A percentile compares a stretch with the other conserved stretches of the same genome.
phyloP scores from a whole-genome alignment of 2,329 filamentous ascomycete species.

The Aureobasidium sp. region DNA sequence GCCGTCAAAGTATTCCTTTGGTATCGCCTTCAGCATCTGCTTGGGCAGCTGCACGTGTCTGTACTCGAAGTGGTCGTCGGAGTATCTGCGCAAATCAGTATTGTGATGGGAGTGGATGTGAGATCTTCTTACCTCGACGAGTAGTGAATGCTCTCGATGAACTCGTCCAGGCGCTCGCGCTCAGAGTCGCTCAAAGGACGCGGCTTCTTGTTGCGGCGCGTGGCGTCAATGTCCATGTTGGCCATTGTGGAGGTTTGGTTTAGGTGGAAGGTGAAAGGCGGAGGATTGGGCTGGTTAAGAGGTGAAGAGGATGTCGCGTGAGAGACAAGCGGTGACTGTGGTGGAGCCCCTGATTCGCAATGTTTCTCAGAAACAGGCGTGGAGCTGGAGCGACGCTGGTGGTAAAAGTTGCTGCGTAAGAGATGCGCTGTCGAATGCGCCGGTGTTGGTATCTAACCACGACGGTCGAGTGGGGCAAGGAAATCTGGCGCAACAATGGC shows the following conservation, averaged over 20 bases:
- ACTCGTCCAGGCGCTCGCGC: slow-evolving; percentile 79
- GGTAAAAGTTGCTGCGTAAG: neutral
- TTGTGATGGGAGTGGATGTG: neutral
- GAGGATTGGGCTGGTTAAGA: neutral
- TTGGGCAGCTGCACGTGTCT: slow-evolving; percentile 96
- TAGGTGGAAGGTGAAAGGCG: neutral
- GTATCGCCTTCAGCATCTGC: slow-evolving; percentile 95
- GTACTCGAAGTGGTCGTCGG: slow-evolving; percentile 89
- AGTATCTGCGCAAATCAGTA: slow-evolving; percentile 58
- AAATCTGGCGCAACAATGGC: slow-evolving; percentile 2
- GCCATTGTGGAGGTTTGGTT: slow-evolving; percentile 16
- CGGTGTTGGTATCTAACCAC: neutral
- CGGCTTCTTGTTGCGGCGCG: slow-evolving; percentile 79
- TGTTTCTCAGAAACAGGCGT: neutral
- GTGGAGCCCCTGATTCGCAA: slow-evolving; percentile 4
- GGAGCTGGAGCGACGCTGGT: neutral
- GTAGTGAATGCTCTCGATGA: slow-evolving; percentile 90
- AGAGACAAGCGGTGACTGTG: slow-evolving; percentile 7
- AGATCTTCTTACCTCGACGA: slow-evolving; percentile 64
- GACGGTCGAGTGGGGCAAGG: neutral
- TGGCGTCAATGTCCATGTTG: slow-evolving; percentile 64
- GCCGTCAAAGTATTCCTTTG: slow-evolving; percentile 86
- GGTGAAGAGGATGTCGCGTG: neutral
- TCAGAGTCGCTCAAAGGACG: slow-evolving; percentile 74
- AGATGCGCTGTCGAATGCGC: slow-evolving; percentile 9